Evolutionary conservation across 2,329 filamentous ascomycete species (phyloP), one percentile per base, ranked within the genome.

Genomic region (Daldinia sp.): DNA sequence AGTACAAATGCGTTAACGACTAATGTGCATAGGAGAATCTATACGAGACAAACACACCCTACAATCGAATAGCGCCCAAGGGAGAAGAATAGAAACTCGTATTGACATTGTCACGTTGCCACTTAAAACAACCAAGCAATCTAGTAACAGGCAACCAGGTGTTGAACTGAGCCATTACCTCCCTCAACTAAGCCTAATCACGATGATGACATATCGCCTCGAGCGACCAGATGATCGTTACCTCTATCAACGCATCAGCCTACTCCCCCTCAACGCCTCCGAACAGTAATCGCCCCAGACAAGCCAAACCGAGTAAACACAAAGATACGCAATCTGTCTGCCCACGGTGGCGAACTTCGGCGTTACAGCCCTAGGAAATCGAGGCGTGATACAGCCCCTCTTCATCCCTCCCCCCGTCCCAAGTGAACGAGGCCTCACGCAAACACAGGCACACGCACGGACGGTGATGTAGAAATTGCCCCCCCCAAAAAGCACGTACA

Each of bases 321-420:
- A 17, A 17, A 43, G 29, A 51, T 35, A 57, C 47, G 43, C 34
- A 45, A 59, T 37, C 8, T 15, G 27, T 57, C 29, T 56, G 59
- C 35, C 63, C 63, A 60, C 48, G 37, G 63, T 66, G 63, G 63
- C 63, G 6, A 66, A 66, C 51, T 25, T 41, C 48, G 11, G 35
- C 60, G 63, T 60, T 60, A 58, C 59, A 57, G 35, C 34, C 54
- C 17, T 15, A 15, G 21, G 47, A 54, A 30, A 25, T 59, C 51
- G 19, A 48, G 55, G 50, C 41, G 58, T 57, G 55, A 60, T 63
- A 63, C 59, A 37, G 37, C 49, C 47, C 34, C 15, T 11, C 35
- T 11, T 23, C 11, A 17, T 50, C 39, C 48, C 13, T 47, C n/a
- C 29, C 39, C 10, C 19, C 41, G 21, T 32, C 41, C 30, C n/a